phyloP scores from a whole-genome alignment of 169 alveolate species.

The Cryptosporidium ubiquitum region DNA sequence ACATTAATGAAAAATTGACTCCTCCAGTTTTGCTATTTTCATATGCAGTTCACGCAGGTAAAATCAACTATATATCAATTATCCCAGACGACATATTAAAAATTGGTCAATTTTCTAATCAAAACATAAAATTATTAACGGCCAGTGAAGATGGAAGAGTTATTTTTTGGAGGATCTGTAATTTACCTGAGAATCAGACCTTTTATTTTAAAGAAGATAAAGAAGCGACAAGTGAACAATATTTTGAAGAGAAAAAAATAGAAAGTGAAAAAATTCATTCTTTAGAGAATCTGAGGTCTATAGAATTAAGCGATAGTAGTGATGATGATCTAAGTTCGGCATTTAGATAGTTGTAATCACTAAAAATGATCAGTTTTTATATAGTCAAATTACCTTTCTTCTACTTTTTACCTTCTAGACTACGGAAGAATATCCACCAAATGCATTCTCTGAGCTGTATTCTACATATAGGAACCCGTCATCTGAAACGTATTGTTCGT shows the following conservation, averaged over 20 bases:
- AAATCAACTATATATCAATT: slow-evolving; percentile 21
- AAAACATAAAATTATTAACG: slow-evolving; percentile 5
- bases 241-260: not conserved
- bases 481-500: slow-evolving; percentile 83
- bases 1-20: not conserved
- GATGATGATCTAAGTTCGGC: slow-evolving; percentile 72
- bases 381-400: not conserved
- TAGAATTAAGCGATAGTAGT: slow-evolving; percentile 38
- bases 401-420: not conserved
- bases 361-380: not conserved
- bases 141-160: slow-evolving; percentile 64
- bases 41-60: slow-evolving; percentile 58
- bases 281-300: not conserved
- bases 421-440: slow-evolving; percentile 68
- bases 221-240: not conserved
- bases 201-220: not conserved
- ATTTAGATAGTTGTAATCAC: slow-evolving; percentile 1
- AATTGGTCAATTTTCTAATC: not conserved
- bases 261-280: slow-evolving; percentile 1
- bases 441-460: slow-evolving; percentile 85
- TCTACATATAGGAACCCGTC: slow-evolving; percentile 87
- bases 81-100: slow-evolving; percentile 29
- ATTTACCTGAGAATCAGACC: not conserved
- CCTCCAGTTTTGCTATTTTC: slow-evolving; percentile 42
- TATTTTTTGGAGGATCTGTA: slow-evolving; percentile 42